Percentiles rank a stretch among this genome's conserved stretches.
phyloP scores from a whole-genome alignment of 2,329 filamentous ascomycete genomes.

The Leptographium procerum region DNA sequence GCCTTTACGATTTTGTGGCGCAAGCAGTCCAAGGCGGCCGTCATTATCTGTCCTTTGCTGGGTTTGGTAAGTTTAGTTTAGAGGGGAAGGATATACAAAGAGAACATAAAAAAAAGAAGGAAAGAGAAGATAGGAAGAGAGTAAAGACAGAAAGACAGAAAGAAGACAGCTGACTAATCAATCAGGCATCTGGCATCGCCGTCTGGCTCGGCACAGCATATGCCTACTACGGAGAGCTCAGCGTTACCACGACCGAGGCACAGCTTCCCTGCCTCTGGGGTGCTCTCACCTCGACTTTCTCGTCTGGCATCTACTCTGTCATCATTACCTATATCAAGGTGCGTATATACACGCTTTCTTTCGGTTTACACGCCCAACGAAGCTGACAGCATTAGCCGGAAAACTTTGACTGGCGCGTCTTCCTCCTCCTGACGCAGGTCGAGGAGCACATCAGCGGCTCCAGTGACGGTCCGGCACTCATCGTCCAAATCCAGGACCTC shows the following conservation, averaged over 20 bases:
- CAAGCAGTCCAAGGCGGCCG: constrained; percentile 22
- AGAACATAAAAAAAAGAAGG: no score
- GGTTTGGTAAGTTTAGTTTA: background rate
- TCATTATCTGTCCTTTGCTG: background rate
- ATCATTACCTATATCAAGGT: constrained; percentile 1
- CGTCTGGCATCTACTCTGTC: background rate
- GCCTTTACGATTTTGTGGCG: constrained; percentile 71
- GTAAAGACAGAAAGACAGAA: no score
- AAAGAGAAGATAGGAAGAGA: no score
- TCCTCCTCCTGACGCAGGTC: background rate
- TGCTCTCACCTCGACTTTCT: background rate
- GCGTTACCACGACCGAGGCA: background rate
- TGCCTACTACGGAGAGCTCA: background rate
- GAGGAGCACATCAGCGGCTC: background rate
- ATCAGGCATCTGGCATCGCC: background rate
- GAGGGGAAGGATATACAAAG: no score
- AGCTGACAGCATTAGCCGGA: background rate
- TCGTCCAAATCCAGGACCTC: background rate
- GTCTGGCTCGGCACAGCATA: background rate
- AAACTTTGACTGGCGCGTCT: constrained; percentile 1
- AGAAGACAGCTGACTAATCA: no score
- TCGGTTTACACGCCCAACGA: background rate
- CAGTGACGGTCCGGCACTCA: no score
- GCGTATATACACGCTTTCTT: background rate
- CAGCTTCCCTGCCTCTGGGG: constrained; percentile 2